Evolutionary conservation across 2,329 filamentous ascomycete species (phyloP), one percentile per base, ranked within the genome.

Genomic region (Paecilomyces variotii): DNA sequence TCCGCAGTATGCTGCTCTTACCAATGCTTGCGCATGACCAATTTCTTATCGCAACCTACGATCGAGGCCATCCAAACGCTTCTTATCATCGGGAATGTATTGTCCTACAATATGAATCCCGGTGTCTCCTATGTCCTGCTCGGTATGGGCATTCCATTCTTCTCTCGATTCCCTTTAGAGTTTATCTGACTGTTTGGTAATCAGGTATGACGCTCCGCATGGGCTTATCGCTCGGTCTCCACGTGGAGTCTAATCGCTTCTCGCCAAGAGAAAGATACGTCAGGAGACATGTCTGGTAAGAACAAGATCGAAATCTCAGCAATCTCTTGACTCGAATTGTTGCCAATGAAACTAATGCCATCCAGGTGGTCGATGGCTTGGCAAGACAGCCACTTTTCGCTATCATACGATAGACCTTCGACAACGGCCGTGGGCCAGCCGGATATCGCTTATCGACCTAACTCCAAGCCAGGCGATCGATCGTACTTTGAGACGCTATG

Each of bases 81-180:
- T 25, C 71, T 86, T 2, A 82, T 86, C 11, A 83, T 87, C 30
- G 82, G 83, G 54, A 85, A 86, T 64, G 84, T 84, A 26, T 75
- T 84, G 30, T 83, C 82, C 0, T 84, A 84, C 66, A 84, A 84
- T 62, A 84, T 84, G 82, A 87, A 86, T 60, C 84, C 84, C 7
- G 84, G 84, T 2, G 84, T 85, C 19, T 82, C 84, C 3, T 87
- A 85, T 76, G 82, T 84, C 27, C 68, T 86, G 12, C 80, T 84
- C 53, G 82, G 78, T 76, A 63, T 61, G 70, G 64, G 24, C 14
- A 1, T 19, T 24, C 7, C 19, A 53, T 2, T 27, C 34, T 49
- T n/a, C 39, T 57, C 30, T 27, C 14, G 2, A 19, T 30, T n/a
- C 51, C 50, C 26, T 11, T 26, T 34, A 27, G 11, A 25, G 14